Conservation (phyloP, 768 basidiomycete genomes). For the Hydnomerulius pinastri region DNA sequence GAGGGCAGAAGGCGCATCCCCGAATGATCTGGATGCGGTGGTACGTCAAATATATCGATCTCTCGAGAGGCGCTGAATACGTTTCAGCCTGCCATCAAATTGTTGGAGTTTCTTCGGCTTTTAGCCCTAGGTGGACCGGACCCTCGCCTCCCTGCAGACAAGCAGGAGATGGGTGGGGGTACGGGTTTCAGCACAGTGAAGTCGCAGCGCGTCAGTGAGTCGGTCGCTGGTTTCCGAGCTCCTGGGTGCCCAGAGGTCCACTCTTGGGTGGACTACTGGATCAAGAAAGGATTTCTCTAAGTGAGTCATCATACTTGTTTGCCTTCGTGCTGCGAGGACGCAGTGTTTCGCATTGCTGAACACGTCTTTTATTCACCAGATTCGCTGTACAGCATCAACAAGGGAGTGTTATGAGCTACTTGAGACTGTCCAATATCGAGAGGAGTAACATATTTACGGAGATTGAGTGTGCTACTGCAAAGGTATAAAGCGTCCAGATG, state of each 20-base stretch:
- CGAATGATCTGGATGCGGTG: conserved; percentile 1
- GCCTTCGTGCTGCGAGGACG: no score
- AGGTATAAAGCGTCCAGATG: no score
- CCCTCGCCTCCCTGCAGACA: not conserved
- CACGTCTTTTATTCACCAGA: no score
- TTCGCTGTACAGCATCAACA: no score
- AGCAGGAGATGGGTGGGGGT: not conserved
- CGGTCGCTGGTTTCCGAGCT: conserved; percentile 3
- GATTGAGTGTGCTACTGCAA: no score
- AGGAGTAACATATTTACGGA: no score
- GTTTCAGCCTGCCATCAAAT: conserved; percentile 29
- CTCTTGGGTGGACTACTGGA: conserved; percentile 14
- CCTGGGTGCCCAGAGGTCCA: conserved; percentile 1
- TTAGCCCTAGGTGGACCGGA: not conserved
- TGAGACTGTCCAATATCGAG: no score
- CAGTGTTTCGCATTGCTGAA: no score
- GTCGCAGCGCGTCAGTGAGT: conserved; percentile 5
- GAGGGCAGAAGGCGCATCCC: conserved; percentile 10
- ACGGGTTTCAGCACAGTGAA: not conserved
- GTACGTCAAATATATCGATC: conserved; percentile 28
- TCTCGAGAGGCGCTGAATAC: conserved; percentile 30
- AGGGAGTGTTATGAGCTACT: no score
- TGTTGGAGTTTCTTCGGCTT: conserved; percentile 28
- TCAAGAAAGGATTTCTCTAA: not conserved
- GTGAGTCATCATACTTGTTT: no score